Percentiles rank a stretch among this genome's conserved stretches.
phyloP scores from a whole-genome alignment of 495 filamentous ascomycete species.

The Penicilliopsis zonata region DNA sequence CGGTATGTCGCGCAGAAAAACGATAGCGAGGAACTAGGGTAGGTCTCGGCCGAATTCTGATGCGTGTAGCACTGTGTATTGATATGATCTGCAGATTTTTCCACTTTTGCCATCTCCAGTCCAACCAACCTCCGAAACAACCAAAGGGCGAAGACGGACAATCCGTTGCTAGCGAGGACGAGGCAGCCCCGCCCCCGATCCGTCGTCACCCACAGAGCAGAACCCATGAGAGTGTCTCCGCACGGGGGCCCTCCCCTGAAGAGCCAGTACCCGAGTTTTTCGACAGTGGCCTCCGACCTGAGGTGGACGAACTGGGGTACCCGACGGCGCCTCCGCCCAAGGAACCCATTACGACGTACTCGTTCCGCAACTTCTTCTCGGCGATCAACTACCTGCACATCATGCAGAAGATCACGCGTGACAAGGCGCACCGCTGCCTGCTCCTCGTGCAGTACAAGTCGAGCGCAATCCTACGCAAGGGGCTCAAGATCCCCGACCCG shows the following conservation, averaged over 20 bases:
- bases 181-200: constrained; percentile 77
- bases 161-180: constrained; percentile 42
- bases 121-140: constrained; percentile 25
- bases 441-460: constrained; percentile 92
- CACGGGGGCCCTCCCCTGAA: constrained; percentile 16
- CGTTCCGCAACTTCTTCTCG: constrained; percentile 87
- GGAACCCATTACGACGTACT: constrained; percentile 79
- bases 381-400: constrained; percentile 87
- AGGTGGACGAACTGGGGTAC: constrained; percentile 83
- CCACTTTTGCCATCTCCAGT: constrained; percentile 61
- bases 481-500: constrained; percentile 79
- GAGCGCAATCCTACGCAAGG: constrained; percentile 75
- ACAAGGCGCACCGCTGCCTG: constrained; percentile 87
- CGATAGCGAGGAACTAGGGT: constrained; percentile 77
- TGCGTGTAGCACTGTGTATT: too few relatives aligned
- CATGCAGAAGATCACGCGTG: constrained; percentile 92
- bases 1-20: constrained; percentile 73
- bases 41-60: too few relatives aligned
- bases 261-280: constrained; percentile 21
- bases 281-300: constrained; percentile 42
- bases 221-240: constrained; percentile 13
- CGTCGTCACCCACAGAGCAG: constrained; percentile 36
- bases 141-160: constrained; percentile 15
- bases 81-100: constrained; percentile 80
- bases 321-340: constrained; percentile 51